Evolutionary conservation across 2,329 filamentous ascomycete species (phyloP).

Genomic region (Onygena corvina): DNA sequence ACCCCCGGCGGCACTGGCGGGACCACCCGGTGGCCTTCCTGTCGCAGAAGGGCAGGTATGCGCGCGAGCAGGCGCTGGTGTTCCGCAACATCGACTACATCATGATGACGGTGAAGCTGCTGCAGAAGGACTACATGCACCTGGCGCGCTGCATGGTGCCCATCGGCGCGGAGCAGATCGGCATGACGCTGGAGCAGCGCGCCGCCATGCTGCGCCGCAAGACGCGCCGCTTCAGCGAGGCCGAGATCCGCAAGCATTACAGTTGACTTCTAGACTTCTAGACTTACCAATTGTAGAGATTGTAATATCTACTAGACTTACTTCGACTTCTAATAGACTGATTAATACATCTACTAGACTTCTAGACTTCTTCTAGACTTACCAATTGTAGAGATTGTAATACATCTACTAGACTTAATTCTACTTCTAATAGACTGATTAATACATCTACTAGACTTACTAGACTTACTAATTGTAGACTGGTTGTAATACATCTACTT

Average conservation of each 20-base stretch:
- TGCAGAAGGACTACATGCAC: conserved; percentile 59
- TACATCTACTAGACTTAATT: too few relatives aligned
- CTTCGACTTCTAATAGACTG: too few relatives aligned
- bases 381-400: too few relatives aligned
- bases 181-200: conserved; percentile 52
- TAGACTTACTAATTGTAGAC: too few relatives aligned
- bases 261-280: too few relatives aligned
- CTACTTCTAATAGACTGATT: too few relatives aligned
- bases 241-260: conserved; percentile 41
- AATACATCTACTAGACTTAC: too few relatives aligned
- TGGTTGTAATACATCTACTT: too few relatives aligned
- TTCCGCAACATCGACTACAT: conserved; percentile 75
- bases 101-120: conserved; percentile 56
- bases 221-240: conserved; percentile 54
- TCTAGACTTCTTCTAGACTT: too few relatives aligned
- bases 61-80: conserved; percentile 55
- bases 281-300: too few relatives aligned
- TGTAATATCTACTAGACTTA: too few relatives aligned
- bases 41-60: conserved; percentile 55
- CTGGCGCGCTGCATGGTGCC: conserved; percentile 61
- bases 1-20: conserved; percentile 67
- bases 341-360: too few relatives aligned
- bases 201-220: conserved; percentile 51
- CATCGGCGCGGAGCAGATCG: conserved; percentile 54
- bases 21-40: conserved; percentile 66